Percentiles rank a stretch among this genome's conserved stretches.
Conservation (phyloP, 75 land plant species). For the Selaginella tamariscina region DNA sequence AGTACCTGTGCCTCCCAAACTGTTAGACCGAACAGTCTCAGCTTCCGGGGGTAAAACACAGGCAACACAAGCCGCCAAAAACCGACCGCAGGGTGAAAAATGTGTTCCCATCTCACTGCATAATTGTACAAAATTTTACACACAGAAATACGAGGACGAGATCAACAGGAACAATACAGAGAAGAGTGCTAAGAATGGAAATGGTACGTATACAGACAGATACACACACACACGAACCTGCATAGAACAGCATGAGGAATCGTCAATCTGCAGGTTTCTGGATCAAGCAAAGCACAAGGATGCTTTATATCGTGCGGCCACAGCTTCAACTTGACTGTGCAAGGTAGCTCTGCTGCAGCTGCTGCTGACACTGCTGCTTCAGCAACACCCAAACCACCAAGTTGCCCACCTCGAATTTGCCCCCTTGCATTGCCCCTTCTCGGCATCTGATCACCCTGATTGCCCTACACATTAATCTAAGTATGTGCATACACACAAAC, state of each 20-base stretch:
- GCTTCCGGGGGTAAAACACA: slow-evolving; percentile 66
- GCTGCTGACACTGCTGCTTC: slow-evolving; percentile 50
- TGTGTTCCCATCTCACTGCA: slow-evolving; percentile 97
- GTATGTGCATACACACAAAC: too few relatives aligned
- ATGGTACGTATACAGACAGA: neutral
- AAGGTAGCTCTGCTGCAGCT: slow-evolving; percentile 76
- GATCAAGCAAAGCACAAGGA: slow-evolving; percentile 59
- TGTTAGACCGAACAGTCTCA: slow-evolving; percentile 29
- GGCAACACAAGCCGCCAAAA: slow-evolving; percentile 87
- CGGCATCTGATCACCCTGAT: too few relatives aligned
- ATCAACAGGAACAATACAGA: too few relatives aligned
- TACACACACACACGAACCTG: slow-evolving; percentile 35
- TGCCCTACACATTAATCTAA: too few relatives aligned
- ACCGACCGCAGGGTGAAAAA: slow-evolving; percentile 95
- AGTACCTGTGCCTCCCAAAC: too few relatives aligned
- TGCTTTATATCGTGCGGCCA: slow-evolving; percentile 72
- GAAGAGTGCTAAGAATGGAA: neutral
- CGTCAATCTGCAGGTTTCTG: slow-evolving; percentile 49
- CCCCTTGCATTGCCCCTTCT: neutral
- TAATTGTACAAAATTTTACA: neutral
- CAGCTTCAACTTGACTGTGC: slow-evolving; percentile 79
- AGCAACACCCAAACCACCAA: slow-evolving; percentile 16
- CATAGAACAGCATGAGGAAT: slow-evolving; percentile 98
- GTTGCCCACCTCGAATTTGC: neutral
- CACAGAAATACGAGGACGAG: neutral